Evolutionary conservation across 495 filamentous ascomycete genomes (phyloP).

Genomic region (Pyronema omphalodes): DNA sequence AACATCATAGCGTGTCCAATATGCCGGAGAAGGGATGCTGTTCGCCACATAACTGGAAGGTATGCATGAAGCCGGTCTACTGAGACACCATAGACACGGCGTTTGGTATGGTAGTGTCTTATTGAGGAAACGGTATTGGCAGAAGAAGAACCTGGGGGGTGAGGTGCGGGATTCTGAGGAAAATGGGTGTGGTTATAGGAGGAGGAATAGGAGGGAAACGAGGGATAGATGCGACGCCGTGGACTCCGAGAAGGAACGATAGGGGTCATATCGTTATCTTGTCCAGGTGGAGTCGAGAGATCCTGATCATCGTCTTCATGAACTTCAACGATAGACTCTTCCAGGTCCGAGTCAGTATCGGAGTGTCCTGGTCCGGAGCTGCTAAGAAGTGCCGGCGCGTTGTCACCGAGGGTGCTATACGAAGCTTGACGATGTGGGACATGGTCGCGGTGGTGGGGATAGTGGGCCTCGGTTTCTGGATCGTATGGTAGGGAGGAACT

Average conservation of each 20-base stretch:
- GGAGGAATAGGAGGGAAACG: conserved; percentile 19
- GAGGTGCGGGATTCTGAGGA: neutral
- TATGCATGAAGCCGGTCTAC: conserved; percentile 15
- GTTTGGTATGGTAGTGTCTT: conserved; percentile 4
- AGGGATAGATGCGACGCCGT: conserved; percentile 15
- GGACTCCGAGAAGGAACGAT: conserved; percentile 5
- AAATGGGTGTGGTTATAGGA: conserved; percentile 21
- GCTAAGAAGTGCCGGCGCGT: neutral
- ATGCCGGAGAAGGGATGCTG: conserved; percentile 17
- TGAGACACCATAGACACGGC: conserved; percentile 15
- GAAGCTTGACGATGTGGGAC: conserved; percentile 14
- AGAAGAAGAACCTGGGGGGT: neutral
- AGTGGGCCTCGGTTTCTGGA: conserved; percentile 11
- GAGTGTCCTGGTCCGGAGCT: neutral
- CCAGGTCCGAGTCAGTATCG: conserved; percentile 13
- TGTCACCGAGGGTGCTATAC: conserved; percentile 19
- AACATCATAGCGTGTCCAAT: conserved; percentile 20
- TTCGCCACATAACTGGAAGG: conserved; percentile 19
- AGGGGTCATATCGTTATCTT: conserved; percentile 8
- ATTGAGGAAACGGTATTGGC: neutral
- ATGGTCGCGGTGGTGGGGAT: conserved; percentile 22
- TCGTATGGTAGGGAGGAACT: conserved; percentile 23
- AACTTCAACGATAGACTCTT: conserved; percentile 13
- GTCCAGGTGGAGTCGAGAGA: conserved; percentile 1
- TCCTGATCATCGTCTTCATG: conserved; percentile 11